Conservation (phyloP, 1,284 basidiomycete genomes). For the Xerocomus minutiporus region DNA sequence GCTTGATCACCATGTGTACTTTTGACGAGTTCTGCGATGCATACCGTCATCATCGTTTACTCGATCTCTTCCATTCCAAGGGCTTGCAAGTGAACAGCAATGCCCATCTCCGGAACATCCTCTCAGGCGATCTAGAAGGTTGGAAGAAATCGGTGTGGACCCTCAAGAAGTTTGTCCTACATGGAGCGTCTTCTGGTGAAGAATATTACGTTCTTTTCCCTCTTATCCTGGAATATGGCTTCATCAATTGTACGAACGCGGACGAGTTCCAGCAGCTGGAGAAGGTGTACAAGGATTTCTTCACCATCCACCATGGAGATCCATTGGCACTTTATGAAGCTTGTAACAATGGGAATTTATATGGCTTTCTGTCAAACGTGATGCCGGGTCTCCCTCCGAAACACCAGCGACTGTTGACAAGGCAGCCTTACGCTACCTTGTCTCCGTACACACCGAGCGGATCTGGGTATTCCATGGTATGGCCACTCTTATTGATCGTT, state of each 20-base stretch:
- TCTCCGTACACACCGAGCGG: neutral
- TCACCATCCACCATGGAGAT: neutral
- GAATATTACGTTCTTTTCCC: neutral
- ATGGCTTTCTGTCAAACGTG: neutral
- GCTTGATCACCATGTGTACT: neutral
- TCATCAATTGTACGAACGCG: neutral
- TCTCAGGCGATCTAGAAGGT: neutral
- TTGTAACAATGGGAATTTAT: neutral
- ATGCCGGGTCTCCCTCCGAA: neutral
- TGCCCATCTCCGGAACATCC: neutral
- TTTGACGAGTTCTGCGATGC: constrained; percentile 2
- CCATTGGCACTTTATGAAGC: constrained; percentile 5
- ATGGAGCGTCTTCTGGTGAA: neutral
- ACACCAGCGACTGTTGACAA: neutral
- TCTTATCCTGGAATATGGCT: neutral
- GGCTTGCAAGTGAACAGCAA: neutral
- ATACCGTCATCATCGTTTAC: neutral
- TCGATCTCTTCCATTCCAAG: neutral
- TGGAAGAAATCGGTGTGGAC: neutral
- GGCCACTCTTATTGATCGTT: neutral
- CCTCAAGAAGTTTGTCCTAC: neutral
- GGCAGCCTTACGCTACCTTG: too few relatives aligned
- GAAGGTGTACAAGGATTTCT: neutral
- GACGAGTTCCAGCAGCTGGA: neutral
- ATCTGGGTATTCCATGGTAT: neutral